Conservation (phyloP, 345 rosid genomes). For the Aegle marmelos region DNA sequence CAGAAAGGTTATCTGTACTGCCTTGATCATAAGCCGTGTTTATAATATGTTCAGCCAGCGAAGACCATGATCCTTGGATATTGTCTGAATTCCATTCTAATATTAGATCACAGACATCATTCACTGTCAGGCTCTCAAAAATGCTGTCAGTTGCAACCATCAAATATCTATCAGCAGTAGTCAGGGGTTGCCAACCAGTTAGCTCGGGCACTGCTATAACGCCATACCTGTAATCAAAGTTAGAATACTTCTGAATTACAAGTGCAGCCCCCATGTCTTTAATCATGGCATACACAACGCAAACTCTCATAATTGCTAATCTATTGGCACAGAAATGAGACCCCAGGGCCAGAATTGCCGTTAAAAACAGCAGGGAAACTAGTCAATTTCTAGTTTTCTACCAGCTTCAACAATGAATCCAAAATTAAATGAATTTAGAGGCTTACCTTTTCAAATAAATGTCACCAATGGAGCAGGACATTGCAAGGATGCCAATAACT, state of each 20-base stretch:
- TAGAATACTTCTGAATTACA: not conserved
- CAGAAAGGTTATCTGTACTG: slow-evolving; percentile 24
- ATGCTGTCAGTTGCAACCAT: slow-evolving; percentile 35
- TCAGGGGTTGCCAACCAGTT: slow-evolving; percentile 22
- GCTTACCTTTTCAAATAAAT: slow-evolving; percentile 18
- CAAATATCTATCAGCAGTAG: slow-evolving; percentile 18
- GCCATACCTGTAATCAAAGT: slow-evolving; percentile 13
- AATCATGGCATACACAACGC: not conserved
- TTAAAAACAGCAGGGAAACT: not conserved
- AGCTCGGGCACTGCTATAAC: slow-evolving; percentile 25
- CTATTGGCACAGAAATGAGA: not conserved
- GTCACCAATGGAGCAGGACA: slow-evolving; percentile 30
- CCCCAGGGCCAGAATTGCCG: not conserved
- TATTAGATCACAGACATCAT: slow-evolving; percentile 17
- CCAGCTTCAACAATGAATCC: not conserved
- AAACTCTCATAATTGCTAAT: not conserved
- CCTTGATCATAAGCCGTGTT: slow-evolving; percentile 15
- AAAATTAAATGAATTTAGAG: not conserved
- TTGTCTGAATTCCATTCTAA: not conserved
- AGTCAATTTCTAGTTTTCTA: not conserved
- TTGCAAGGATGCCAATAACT: slow-evolving; percentile 27
- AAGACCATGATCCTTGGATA: slow-evolving; percentile 8
- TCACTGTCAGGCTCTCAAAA: slow-evolving; percentile 26
- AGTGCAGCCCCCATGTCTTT: not conserved
- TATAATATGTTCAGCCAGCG: slow-evolving; percentile 13